Evolutionary conservation across 2,329 filamentous ascomycete species (phyloP).

Genomic region (Keithomyces neogunnii): DNA sequence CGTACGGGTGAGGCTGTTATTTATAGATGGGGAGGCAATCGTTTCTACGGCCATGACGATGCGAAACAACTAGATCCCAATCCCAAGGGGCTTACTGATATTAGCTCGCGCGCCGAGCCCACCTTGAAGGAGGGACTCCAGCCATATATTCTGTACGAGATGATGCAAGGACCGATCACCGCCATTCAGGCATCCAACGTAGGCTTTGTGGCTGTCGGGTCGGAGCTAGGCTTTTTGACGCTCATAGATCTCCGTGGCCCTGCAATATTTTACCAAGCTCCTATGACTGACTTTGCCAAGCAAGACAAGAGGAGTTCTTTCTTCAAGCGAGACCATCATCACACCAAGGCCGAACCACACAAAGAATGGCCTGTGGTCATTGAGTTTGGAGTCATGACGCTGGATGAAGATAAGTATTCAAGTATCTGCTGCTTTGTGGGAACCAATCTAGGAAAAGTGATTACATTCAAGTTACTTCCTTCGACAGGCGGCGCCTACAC

Average conservation of each 20-base stretch:
- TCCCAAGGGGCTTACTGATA: conserved; percentile 65
- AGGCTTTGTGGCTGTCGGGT: conserved; percentile 83
- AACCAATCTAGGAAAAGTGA: conserved; percentile 73
- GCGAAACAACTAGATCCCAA: conserved; percentile 43
- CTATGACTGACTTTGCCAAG: conserved; percentile 65
- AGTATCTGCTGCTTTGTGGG: conserved; percentile 90
- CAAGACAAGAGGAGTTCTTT: conserved; percentile 71
- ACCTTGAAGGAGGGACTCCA: conserved; percentile 70
- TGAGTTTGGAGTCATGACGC: conserved; percentile 87
- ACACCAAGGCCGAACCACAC: conserved; percentile 25
- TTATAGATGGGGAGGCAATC: conserved; percentile 82
- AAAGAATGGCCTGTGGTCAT: conserved; percentile 73
- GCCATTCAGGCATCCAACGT: conserved; percentile 81
- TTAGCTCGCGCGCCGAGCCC: conserved; percentile 63
- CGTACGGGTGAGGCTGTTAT: conserved; percentile 76
- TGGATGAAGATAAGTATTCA: conserved; percentile 92
- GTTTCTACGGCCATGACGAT: conserved; percentile 57
- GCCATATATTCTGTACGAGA: conserved; percentile 73
- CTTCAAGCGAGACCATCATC: conserved; percentile 33
- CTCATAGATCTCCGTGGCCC: conserved; percentile 87
- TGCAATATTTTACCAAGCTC: conserved; percentile 67
- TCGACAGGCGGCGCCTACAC: conserved; percentile 59
- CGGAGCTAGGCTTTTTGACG: conserved; percentile 70
- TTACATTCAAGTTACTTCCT: conserved; percentile 86
- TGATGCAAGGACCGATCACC: conserved; percentile 73